Base-by-base conservation (phyloP, 2,329 filamentous ascomycete species). In the Aspergillus fumigatiaffinis region DNA sequence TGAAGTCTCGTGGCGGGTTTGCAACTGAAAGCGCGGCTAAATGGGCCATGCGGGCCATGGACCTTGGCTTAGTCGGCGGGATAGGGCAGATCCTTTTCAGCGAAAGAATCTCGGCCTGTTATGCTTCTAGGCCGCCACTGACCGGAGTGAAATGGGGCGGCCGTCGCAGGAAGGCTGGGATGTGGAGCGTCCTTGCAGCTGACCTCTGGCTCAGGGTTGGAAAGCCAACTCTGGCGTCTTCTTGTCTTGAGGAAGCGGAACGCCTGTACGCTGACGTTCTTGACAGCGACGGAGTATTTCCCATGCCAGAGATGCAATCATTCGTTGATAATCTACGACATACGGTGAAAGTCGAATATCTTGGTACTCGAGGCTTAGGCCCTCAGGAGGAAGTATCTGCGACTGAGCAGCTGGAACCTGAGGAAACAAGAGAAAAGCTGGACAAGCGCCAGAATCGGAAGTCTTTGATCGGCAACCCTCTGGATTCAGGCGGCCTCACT, bases 91-190 rank as follows among this genome's bases (percentile, higher is more conserved):
- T 90, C 0, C 81, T 99, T 12, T 80, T 96, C 65, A 91, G 88
- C 53, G 93, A 99, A 75, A 86, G 94, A 38, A 83, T 97, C 21
- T 90, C 91, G 0, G 85, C 89, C 2, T 96, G 91, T 76, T 97
- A 93, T 74, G 85, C 85, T 0, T 87, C 89, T 3, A 90, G 90
- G 63, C 82, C 82, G 26, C 87, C 89, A 2, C 76, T 86, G 3
- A 87, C 88, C 1, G 84, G 82, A 8, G 83, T 86, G 59, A 78
- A 79, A 41, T 89, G 87, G 80, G 92, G 92, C 17, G 82, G 83
- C 8, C 83, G 93, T 60, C 83, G 82, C 58, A 83, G 94, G 51
- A 99, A 97, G 78, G 90, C 92, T 2, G 94, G 90, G 0, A 84
- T 96, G 62, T 99, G 92, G 92, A 89, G 87, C 63, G 82, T 94